These are phyloP conservation scores for Saposhnikovia divaricata DNA, from an alignment of 129 eudicot species.

Conservation along the genomic window DNA sequence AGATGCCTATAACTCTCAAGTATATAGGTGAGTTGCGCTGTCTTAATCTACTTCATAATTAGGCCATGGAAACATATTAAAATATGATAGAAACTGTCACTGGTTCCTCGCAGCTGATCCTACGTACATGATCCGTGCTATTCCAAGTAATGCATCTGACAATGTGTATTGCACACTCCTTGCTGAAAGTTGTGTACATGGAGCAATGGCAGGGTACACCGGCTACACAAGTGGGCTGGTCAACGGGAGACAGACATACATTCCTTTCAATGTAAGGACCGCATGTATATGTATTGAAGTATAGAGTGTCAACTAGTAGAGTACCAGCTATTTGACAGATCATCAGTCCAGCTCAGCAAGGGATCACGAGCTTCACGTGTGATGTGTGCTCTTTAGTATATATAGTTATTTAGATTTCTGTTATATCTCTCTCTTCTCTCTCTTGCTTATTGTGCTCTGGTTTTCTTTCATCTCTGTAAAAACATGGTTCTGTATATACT, in stretches of 20 bases:
- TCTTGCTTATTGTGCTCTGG: no score
- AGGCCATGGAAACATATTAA: not conserved
- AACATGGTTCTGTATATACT: no score
- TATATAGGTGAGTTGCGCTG: slow-evolving; percentile 52
- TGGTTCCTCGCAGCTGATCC: slow-evolving; percentile 59
- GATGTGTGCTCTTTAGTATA: no score
- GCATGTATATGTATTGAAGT: no score
- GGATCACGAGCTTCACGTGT: no score
- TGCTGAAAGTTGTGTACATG: slow-evolving; percentile 94
- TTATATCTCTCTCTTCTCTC: no score
- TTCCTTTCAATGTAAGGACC: slow-evolving; percentile 69
- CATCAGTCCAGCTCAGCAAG: no score
- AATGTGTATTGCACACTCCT: slow-evolving; percentile 90
- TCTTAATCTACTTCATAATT: not conserved
- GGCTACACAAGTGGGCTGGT: slow-evolving; percentile 79
- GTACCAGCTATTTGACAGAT: no score
- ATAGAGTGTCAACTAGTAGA: no score
- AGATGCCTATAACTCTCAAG: slow-evolving; percentile 60
- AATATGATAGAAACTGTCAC: slow-evolving; percentile 8
- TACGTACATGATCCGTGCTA: slow-evolving; percentile 88
- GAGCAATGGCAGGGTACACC: slow-evolving; percentile 93
- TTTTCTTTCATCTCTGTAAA: no score
- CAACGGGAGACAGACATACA: slow-evolving; percentile 72
- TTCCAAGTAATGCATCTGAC: slow-evolving; percentile 92
- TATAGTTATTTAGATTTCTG: no score